Percentiles rank a stretch among this genome's conserved stretches.
phyloP scores from a whole-genome alignment of 305 asterid species.

The Nicotiana rustica region DNA sequence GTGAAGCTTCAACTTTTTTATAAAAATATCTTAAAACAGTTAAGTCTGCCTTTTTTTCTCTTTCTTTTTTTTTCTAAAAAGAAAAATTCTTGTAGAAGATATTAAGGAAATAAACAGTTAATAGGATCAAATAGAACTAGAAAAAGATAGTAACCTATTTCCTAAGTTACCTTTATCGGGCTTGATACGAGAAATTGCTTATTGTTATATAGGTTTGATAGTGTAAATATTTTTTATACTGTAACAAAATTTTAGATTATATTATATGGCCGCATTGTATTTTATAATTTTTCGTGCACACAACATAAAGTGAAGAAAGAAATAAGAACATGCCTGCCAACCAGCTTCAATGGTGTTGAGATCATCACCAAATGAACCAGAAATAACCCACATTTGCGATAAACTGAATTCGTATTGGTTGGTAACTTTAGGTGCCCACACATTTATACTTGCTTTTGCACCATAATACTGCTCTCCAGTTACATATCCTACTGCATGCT shows the following conservation, averaged over 20 bases:
- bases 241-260: no score
- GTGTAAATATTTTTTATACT: no score
- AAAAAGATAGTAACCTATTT: neutral
- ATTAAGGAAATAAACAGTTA: no score
- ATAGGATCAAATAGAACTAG: neutral
- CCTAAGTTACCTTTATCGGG: neutral
- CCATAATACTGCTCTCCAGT: slow-evolving; percentile 84
- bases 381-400: slow-evolving; percentile 89
- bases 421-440: slow-evolving; percentile 80
- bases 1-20: no score
- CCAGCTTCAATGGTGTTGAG: slow-evolving; percentile 99
- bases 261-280: no score
- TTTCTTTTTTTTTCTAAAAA: no score
- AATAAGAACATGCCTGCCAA: slow-evolving; percentile 76
- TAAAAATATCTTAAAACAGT: no score
- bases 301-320: neutral
- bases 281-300: no score
- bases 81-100: no score
- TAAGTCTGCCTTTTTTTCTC: no score
- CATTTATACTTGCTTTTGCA: slow-evolving; percentile 90
- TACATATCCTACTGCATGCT: slow-evolving; percentile 97
- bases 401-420: slow-evolving; percentile 81
- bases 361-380: slow-evolving; percentile 92
- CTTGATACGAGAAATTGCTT: neutral
- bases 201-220: neutral